These are phyloP conservation scores for Filosporella fistucella DNA, from an alignment of 495 filamentous ascomycete genomes.

Conservation along the genomic window DNA sequence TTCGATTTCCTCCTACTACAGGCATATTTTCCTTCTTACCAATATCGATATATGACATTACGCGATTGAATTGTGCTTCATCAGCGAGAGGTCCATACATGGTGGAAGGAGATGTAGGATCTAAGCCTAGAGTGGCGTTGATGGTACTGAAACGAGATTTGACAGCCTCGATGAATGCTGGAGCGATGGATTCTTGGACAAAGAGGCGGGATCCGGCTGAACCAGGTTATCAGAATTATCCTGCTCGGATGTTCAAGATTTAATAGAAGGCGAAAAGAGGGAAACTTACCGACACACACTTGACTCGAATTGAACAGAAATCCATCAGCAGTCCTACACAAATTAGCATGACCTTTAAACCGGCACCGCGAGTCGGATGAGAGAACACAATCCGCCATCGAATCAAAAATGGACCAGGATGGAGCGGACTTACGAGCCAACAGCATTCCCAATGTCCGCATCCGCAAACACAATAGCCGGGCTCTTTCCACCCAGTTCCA, in stretches of 20 bases:
- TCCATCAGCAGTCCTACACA: conserved; percentile 1
- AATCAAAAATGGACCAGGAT: too few relatives aligned
- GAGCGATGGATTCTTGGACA: conserved; percentile 32
- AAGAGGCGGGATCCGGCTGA: not conserved
- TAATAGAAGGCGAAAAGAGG: not conserved
- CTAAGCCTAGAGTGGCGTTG: conserved; percentile 41
- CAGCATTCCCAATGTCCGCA: conserved; percentile 82
- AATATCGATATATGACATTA: conserved; percentile 54
- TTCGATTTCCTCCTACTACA: not conserved
- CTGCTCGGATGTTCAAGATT: not conserved
- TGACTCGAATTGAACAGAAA: conserved; percentile 3
- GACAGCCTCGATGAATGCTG: conserved; percentile 41
- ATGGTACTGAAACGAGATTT: conserved; percentile 13
- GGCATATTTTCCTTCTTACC: conserved; percentile 43
- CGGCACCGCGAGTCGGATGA: too few relatives aligned
- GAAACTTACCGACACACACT: conserved; percentile 2
- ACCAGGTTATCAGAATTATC: not conserved
- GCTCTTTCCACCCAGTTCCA: conserved; percentile 89
- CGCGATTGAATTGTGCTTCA: conserved; percentile 53
- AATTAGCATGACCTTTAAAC: too few relatives aligned
- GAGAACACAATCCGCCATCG: too few relatives aligned
- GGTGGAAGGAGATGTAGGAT: conserved; percentile 46
- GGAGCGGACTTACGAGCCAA: not conserved
- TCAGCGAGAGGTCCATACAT: conserved; percentile 66
- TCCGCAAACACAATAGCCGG: conserved; percentile 83